Base-by-base conservation (phyloP, 257 asterid species). In the Avicennia marina region DNA sequence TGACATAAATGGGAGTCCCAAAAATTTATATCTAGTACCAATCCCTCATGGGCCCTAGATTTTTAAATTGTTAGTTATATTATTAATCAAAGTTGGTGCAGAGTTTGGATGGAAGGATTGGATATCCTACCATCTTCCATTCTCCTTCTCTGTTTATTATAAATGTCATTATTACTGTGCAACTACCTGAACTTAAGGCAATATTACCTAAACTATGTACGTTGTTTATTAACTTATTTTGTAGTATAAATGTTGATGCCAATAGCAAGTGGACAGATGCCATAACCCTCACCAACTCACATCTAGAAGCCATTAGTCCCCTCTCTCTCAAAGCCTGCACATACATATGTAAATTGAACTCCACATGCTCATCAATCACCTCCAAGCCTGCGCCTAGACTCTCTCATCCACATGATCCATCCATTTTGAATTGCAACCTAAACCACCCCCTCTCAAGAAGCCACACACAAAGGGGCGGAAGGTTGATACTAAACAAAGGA, bases 281-380 rank as follows among this genome's bases (percentile, higher is more conserved):
- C n/a, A n/a, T n/a, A n/a, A 70, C 66, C 65, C 90, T 79, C 84
- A 89, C 95, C 97, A 85, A 89, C 97, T 86, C 86, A 67, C 91
- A 72, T 86, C 97, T 89, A 89, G 95, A 89, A 89, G 87, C 81
- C 62, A 68, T 78, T 56, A 61, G 36, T 54, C 11, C 71, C 54
- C 52, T 49, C 32, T 22, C 25, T 1, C 59, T 38, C 64, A 18
- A 38, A 61, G 25, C 29, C 46, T 18, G 4, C 6, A n/a, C 18
- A 20, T 60, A 13, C 47, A 24, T 51, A 15, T 53, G 39, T 43
- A 36, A 44, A 60, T 25, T 34, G 22, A 70, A n/a, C n/a, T n/a
- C n/a, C n/a, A n/a, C n/a, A n/a, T n/a, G n/a, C n/a, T n/a, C n/a
- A n/a, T n/a, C n/a, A n/a, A n/a, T n/a, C n/a, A n/a, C n/a, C n/a